phyloP scores from a whole-genome alignment of 768 basidiomycete species.

The Dentipellis fragilis region DNA sequence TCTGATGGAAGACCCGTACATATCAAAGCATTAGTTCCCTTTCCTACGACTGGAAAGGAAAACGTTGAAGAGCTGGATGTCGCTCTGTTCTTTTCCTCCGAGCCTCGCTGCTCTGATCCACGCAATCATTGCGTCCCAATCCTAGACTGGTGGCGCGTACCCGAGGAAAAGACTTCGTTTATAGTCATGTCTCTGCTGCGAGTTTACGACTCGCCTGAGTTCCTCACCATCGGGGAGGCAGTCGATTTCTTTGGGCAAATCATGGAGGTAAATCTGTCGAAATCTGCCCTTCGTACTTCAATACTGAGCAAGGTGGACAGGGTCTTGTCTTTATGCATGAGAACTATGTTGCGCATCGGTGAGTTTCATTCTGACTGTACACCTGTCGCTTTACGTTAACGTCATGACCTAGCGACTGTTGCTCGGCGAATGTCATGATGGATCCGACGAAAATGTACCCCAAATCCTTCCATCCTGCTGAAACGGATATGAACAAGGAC shows the following conservation, averaged over 20 bases:
- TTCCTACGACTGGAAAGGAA: too few relatives aligned
- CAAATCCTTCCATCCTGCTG: conserved; percentile 4
- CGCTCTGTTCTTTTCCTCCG: neutral
- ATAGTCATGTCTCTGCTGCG: conserved; percentile 26
- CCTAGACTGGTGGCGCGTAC: conserved; percentile 11
- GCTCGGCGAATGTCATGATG: conserved; percentile 6
- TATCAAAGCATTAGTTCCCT: neutral
- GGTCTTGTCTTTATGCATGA: neutral
- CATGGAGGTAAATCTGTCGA: conserved; percentile 19
- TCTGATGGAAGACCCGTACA: neutral
- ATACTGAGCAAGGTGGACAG: neutral
- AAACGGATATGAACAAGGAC: neutral
- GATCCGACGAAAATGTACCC: conserved; percentile 9
- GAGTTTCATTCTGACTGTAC: too few relatives aligned
- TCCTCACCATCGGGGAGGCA: conserved; percentile 25
- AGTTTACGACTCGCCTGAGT: conserved; percentile 16
- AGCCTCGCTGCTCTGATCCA: conserved; percentile 14
- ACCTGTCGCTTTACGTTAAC: too few relatives aligned
- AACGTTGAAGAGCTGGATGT: neutral
- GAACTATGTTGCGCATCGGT: neutral
- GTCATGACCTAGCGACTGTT: conserved; percentile 4
- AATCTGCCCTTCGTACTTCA: too few relatives aligned
- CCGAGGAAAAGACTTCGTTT: conserved; percentile 6
- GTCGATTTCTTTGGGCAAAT: conserved; percentile 22
- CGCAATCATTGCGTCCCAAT: conserved; percentile 18